These are phyloP conservation scores for Hymenotorrendiella dingleyae DNA, from an alignment of 2,329 filamentous ascomycete genomes.

Conservation along the genomic window DNA sequence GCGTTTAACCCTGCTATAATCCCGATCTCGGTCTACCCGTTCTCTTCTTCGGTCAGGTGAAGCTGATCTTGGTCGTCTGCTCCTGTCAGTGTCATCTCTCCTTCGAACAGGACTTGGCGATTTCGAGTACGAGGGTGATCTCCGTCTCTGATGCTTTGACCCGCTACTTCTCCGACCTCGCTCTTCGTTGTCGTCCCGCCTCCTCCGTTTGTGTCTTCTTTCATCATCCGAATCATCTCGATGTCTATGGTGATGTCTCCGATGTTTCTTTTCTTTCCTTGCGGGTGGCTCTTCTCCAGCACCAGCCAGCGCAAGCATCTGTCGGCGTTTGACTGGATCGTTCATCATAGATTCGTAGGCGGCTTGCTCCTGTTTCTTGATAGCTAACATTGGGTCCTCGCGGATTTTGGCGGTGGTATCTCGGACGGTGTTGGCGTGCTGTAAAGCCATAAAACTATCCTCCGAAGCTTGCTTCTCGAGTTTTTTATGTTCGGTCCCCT, in stretches of 20 bases:
- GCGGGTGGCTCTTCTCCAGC: slow-evolving; percentile 41
- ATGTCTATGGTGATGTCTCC: slow-evolving; percentile 35
- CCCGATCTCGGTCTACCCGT: slow-evolving; percentile 16
- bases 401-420: slow-evolving; percentile 83
- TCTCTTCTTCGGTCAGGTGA: slow-evolving; percentile 23
- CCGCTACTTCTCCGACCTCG: slow-evolving; percentile 33
- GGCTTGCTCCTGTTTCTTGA: slow-evolving; percentile 86
- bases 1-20: slow-evolving; percentile 14
- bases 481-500: slow-evolving; percentile 74
- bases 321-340: slow-evolving; percentile 61
- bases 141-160: slow-evolving; percentile 34
- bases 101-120: slow-evolving; percentile 22
- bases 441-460: slow-evolving; percentile 54
- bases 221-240: slow-evolving; percentile 32
- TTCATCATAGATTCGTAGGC: slow-evolving; percentile 77
- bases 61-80: slow-evolving; percentile 21
- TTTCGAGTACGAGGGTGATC: slow-evolving; percentile 35
- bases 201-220: slow-evolving; percentile 40
- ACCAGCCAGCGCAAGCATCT: slow-evolving; percentile 60
- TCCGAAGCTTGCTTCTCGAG: slow-evolving; percentile 67
- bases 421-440: slow-evolving; percentile 65
- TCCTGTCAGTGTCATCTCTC: slow-evolving; percentile 19
- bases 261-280: slow-evolving; percentile 41
- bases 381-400: slow-evolving; percentile 85
- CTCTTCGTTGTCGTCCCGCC: slow-evolving; percentile 30